phyloP scores from a whole-genome alignment of 2,329 filamentous ascomycete genomes.

The Clonostachys byssicola region DNA sequence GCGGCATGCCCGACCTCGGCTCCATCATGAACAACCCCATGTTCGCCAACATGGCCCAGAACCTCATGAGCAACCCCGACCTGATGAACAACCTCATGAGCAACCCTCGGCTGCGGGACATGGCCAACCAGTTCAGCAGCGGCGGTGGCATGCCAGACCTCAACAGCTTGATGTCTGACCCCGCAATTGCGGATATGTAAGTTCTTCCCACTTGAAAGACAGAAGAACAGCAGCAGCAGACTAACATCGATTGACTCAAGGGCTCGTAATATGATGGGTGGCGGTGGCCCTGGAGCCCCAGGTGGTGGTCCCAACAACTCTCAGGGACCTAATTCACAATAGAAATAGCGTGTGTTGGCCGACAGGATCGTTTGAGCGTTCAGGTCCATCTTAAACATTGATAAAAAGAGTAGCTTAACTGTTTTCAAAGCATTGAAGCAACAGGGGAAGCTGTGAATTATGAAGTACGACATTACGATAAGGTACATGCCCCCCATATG shows the following conservation, averaged over 20 bases:
- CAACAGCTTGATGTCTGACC: conserved; percentile 82
- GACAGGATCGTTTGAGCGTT: neutral
- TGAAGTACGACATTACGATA: too few species aligned
- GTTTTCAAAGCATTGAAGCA: too few species aligned
- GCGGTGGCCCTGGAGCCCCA: conserved; percentile 16
- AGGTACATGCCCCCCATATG: too few species aligned
- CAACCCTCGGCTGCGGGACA: conserved; percentile 83
- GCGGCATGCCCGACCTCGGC: conserved; percentile 83
- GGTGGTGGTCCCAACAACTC: conserved; percentile 12
- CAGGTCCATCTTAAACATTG: too few species aligned
- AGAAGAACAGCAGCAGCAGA: neutral
- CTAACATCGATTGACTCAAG: conserved; percentile 17
- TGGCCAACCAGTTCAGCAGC: conserved; percentile 75
- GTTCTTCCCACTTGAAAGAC: conserved; percentile 24
- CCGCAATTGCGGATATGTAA: conserved; percentile 89
- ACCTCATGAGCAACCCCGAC: conserved; percentile 93
- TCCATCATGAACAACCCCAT: conserved; percentile 96
- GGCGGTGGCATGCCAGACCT: conserved; percentile 90
- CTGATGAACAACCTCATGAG: conserved; percentile 89
- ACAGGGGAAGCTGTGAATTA: too few species aligned
- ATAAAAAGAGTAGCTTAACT: too few species aligned
- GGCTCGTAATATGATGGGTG: conserved; percentile 43
- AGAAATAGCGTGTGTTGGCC: neutral
- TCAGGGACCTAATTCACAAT: neutral
- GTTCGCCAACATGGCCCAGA: conserved; percentile 97